Evolutionary conservation across 139 green algal genomes (phyloP).

Genomic region (Chlorella vulgaris): DNA sequence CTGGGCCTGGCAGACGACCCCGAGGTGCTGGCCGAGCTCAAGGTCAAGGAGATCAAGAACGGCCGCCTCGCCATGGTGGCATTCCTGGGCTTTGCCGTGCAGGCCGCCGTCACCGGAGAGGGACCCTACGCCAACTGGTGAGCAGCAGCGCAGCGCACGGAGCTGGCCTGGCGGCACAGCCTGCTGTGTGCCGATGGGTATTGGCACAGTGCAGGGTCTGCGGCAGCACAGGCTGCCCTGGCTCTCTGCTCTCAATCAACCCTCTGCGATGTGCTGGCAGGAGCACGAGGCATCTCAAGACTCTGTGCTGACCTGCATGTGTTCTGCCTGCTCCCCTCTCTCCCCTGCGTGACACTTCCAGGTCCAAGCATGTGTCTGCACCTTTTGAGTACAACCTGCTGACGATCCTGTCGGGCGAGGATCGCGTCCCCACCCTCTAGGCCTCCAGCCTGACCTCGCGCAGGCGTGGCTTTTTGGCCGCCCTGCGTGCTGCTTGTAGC

Average conservation of each 20-base stretch:
- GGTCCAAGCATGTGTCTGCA: constrained; percentile 55
- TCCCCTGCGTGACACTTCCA: neutral
- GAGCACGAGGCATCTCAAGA: too few species aligned
- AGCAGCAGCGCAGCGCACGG: neutral
- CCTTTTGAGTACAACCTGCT: constrained; percentile 97
- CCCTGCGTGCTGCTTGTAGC: too few species aligned
- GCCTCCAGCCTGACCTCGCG: too few species aligned
- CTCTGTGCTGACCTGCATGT: neutral
- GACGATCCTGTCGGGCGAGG: constrained; percentile 81
- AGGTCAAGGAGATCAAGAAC: constrained; percentile 99
- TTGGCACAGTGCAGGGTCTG: neutral
- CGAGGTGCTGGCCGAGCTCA: constrained; percentile 89
- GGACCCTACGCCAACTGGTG: constrained; percentile 95
- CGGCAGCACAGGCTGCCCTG: neutral
- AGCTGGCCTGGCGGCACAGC: neutral
- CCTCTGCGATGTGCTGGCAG: neutral
- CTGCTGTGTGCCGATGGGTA: neutral
- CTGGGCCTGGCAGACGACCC: constrained; percentile 93
- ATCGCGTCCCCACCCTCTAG: constrained; percentile 85
- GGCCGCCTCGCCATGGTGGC: constrained; percentile 93
- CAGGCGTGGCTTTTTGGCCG: too few species aligned
- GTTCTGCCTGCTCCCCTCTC: neutral
- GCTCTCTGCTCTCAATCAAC: neutral
- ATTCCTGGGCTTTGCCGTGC: constrained; percentile 78
- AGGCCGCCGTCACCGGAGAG: constrained; percentile 91